Base-by-base conservation (phyloP, 164 flowering plant species). In the Tetracentron sinense region DNA sequence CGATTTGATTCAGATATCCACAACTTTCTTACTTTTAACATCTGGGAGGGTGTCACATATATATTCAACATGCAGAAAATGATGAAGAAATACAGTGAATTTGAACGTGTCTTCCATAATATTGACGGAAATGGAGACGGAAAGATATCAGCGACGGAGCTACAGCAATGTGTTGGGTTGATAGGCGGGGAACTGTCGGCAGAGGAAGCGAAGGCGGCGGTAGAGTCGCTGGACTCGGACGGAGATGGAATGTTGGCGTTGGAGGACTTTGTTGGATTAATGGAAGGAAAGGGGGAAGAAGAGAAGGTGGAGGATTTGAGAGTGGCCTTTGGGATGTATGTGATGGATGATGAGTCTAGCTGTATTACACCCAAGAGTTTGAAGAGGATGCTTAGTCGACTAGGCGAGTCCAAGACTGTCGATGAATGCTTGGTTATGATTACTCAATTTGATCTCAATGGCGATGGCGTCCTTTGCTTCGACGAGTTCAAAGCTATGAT, bases 401-500 rank as follows among this genome's bases (percentile, higher is more conserved):
- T 82, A 4, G 86, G 86, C 0, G 70, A 72, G 61, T 48, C 64
- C 22, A 72, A 20, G 49, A 69, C 33, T 19, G 3, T 73, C 0
- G 72, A 74, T 2, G 65, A 75, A 20, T 84, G 86, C 29, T 28
- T 25, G 62, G 31, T n/a, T 0, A 82, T 84, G 82, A 82, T 84
- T 62, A 50, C 72, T 14, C 46, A 44, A 5, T 82, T 76, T 69
- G 86, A 84, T 80, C 58, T 80, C 20, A 58, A 84, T 54, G 84
- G 86, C 3, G 84, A 82, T 77, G 86, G 89, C 7, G 77, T 80
- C 23, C 72, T 84, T 30, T 63, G 57, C 63, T 82, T 84, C 64
- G 84, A 84, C 52, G 89, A 84, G 66, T 84, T 84, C 42, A 62
- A 29, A 60, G 48, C 52, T 28, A 84, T 84, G 89, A 78, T 84